phyloP scores from a whole-genome alignment of 1,284 basidiomycete species.

The Wallemia mellicola region DNA sequence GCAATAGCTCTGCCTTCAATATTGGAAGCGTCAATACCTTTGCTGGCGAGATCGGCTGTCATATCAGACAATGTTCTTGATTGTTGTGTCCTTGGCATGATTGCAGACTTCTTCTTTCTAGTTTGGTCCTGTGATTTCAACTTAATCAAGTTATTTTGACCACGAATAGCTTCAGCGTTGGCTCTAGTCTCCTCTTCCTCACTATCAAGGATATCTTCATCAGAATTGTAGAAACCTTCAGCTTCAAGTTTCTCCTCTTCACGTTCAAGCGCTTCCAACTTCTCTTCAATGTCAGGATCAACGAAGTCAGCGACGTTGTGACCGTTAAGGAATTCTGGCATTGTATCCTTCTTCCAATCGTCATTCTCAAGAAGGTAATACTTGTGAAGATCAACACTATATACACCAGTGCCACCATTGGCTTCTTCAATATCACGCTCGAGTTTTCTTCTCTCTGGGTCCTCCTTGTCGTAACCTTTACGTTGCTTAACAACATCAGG shows the following conservation, averaged over 20 bases:
- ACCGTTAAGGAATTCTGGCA: conserved; percentile 90
- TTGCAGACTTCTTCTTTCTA: conserved; percentile 52
- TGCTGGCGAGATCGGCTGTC: conserved; percentile 44
- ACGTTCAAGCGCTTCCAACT: conserved; percentile 82
- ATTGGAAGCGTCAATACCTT: conserved; percentile 61
- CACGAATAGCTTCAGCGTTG: conserved; percentile 30
- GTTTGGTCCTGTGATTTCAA: conserved; percentile 58
- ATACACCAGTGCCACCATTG: conserved; percentile 63
- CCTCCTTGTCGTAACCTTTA: conserved; percentile 61
- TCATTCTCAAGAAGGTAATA: conserved; percentile 68
- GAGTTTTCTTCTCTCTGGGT: conserved; percentile 37
- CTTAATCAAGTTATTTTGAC: conserved; percentile 33
- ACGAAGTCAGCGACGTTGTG: conserved; percentile 99
- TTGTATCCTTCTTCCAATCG: conserved; percentile 83
- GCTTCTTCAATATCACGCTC: conserved; percentile 51
- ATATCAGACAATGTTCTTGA: conserved; percentile 67
- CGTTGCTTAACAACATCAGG: conserved; percentile 40
- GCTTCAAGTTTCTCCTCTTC: conserved; percentile 81
- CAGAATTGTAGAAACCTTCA: conserved; percentile 80
- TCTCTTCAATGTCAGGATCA: conserved; percentile 91
- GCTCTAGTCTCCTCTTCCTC: conserved; percentile 60
- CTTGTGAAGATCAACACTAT: conserved; percentile 62
- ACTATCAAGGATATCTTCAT: conserved; percentile 48
- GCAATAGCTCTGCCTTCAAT: conserved; percentile 64
- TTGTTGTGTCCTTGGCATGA: conserved; percentile 57